Conservation (phyloP, 306 rosid genomes). For the Begonia peltatifolia region DNA sequence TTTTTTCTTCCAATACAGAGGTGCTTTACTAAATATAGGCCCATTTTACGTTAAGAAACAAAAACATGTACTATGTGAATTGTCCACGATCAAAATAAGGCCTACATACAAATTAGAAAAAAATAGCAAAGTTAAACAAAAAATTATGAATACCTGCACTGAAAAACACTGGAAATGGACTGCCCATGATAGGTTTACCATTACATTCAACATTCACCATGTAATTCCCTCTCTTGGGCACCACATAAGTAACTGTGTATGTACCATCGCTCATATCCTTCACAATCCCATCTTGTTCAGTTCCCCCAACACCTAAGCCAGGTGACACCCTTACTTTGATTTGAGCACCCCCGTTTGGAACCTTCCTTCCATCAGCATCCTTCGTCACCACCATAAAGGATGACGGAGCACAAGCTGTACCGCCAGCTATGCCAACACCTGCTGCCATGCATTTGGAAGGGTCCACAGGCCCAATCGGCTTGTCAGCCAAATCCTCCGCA, state of each 20-base stretch:
- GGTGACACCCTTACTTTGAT: slow-evolving; percentile 72
- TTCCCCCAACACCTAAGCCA: slow-evolving; percentile 87
- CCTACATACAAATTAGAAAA: no score
- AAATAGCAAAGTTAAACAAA: background rate
- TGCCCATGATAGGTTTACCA: slow-evolving; percentile 90
- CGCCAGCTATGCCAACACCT: slow-evolving; percentile 83
- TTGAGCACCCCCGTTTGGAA: slow-evolving; percentile 52
- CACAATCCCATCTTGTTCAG: slow-evolving; percentile 89
- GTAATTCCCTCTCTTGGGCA: slow-evolving; percentile 91
- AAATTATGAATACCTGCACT: slow-evolving; percentile 64
- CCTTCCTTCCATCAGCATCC: slow-evolving; percentile 81
- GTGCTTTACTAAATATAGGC: no score
- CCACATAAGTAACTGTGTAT: slow-evolving; percentile 79
- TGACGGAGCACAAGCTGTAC: slow-evolving; percentile 78
- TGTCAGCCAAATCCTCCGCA: slow-evolving; percentile 50
- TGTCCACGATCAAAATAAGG: no score
- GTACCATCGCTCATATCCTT: slow-evolving; percentile 95
- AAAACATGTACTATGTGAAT: no score
- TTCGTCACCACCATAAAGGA: slow-evolving; percentile 64
- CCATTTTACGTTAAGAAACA: no score
- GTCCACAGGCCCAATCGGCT: slow-evolving; percentile 88
- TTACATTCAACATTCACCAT: slow-evolving; percentile 86
- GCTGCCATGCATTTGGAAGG: slow-evolving; percentile 78
- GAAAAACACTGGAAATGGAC: slow-evolving; percentile 96
- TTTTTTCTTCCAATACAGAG: no score